Percentiles rank a stretch among this genome's conserved stretches.
Conservation (phyloP, 2,329 filamentous ascomycete genomes). For the Colletotrichum kahawae region DNA sequence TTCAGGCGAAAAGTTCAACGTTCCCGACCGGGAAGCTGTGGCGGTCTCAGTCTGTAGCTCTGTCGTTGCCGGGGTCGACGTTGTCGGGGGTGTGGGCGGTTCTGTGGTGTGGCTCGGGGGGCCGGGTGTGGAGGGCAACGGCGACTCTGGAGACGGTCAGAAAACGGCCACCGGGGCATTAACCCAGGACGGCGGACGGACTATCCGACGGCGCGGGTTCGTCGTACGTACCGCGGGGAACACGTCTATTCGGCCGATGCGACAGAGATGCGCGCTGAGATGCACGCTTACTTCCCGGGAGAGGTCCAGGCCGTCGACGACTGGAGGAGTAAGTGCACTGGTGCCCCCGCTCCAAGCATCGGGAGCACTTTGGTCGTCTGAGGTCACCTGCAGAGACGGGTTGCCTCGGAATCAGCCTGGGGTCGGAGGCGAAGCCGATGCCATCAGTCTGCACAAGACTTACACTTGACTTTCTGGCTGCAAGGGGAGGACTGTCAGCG, state of each 20-base stretch:
- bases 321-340: conserved; percentile 15
- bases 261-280: not conserved
- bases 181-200: not conserved
- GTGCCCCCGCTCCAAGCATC: not conserved
- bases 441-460: not conserved
- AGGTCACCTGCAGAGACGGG: not conserved
- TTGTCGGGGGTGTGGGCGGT: not conserved
- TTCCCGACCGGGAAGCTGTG: not conserved
- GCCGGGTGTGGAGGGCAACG: not conserved
- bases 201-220: not conserved
- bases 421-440: not conserved
- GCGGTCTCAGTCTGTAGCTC: not conserved
- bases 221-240: not conserved
- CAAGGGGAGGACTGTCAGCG: not conserved
- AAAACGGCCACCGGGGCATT: not conserved
- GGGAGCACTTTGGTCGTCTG: not conserved
- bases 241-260: not conserved
- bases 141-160: not conserved
- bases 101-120: not conserved
- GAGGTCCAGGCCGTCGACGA: conserved; percentile 19
- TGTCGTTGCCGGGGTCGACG: not conserved
- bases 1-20: not conserved
- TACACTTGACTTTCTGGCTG: not conserved
- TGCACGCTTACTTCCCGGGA: not conserved
- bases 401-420: not conserved